Percentiles rank a stretch among this genome's conserved stretches.
Conservation (phyloP, 768 basidiomycete species). For the Tulasnella calospora region DNA sequence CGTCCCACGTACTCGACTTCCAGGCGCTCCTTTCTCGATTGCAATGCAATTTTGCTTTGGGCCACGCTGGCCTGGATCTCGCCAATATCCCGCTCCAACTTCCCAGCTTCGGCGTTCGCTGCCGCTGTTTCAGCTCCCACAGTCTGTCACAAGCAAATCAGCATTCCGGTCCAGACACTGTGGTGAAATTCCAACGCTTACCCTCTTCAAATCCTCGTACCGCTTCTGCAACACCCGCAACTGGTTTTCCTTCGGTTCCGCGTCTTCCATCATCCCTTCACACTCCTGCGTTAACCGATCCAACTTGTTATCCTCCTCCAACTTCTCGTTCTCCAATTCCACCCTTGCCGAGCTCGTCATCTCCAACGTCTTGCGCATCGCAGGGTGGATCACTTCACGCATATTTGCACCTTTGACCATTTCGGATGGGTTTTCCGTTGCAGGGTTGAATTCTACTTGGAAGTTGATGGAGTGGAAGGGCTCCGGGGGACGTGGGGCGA, state of each 20-base stretch:
- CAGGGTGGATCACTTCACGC: slow-evolving; percentile 68
- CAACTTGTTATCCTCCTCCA: slow-evolving; percentile 76
- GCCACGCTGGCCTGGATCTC: slow-evolving; percentile 70
- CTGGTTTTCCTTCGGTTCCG: slow-evolving; percentile 67
- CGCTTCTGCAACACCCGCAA: slow-evolving; percentile 63
- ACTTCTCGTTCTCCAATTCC: slow-evolving; percentile 66
- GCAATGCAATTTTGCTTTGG: slow-evolving; percentile 77
- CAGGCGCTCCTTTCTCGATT: slow-evolving; percentile 66
- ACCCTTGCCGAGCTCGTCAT: slow-evolving; percentile 64
- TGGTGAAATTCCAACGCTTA: slow-evolving; percentile 37
- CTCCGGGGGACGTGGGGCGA: slow-evolving; percentile 67
- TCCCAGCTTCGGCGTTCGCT: slow-evolving; percentile 59
- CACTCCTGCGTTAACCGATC: slow-evolving; percentile 71
- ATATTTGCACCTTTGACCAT: slow-evolving; percentile 67
- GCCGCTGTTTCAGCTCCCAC: slow-evolving; percentile 69
- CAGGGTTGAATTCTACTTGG: slow-evolving; percentile 73
- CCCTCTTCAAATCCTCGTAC: slow-evolving; percentile 77
- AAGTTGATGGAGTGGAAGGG: slow-evolving; percentile 73
- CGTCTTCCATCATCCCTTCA: slow-evolving; percentile 77
- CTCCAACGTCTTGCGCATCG: slow-evolving; percentile 66
- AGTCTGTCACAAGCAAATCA: slow-evolving; percentile 45
- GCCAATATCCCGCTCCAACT: slow-evolving; percentile 66
- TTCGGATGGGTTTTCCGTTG: slow-evolving; percentile 62
- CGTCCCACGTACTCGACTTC: slow-evolving; percentile 62
- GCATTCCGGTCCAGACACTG: background rate